Conservation (phyloP, 345 rosid genomes). For the Rhodomyrtus tomentosa region DNA sequence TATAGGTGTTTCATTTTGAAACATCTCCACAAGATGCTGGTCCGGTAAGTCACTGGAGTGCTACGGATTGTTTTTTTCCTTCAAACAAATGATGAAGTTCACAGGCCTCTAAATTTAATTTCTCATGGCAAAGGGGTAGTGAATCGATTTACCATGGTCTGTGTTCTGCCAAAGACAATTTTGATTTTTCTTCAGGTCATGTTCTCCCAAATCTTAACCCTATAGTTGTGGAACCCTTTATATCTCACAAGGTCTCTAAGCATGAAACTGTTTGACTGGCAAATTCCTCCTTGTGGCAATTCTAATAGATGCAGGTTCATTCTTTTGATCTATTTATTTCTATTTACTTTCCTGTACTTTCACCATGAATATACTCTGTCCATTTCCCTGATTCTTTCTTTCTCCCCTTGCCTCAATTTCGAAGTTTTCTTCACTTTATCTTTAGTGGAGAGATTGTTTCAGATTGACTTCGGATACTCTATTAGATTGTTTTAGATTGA, state of each 20-base stretch:
- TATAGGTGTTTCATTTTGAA: neutral
- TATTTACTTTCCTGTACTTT: neutral
- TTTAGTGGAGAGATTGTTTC: neutral
- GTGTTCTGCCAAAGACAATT: neutral
- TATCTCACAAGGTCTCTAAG: neutral
- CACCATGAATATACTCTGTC: neutral
- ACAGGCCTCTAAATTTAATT: neutral
- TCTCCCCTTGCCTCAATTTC: neutral
- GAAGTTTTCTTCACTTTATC: neutral
- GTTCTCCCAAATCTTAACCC: neutral
- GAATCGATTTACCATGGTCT: neutral
- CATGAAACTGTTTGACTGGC: neutral
- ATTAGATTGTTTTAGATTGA: neutral
- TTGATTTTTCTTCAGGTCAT: neutral
- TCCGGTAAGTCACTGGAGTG: neutral
- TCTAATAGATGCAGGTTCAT: neutral
- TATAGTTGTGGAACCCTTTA: neutral
- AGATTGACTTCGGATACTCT: neutral
- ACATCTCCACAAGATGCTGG: neutral
- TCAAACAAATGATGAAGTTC: neutral
- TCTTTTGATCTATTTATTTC: neutral
- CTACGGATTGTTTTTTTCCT: neutral
- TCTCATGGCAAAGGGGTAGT: neutral
- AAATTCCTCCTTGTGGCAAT: neutral
- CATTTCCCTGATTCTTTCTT: neutral